A percentile compares a stretch with the other conserved stretches of the same genome.
Evolutionary conservation across 805 yeast species (phyloP).

Genomic region (Kodamaea hsintzibuensis): DNA sequence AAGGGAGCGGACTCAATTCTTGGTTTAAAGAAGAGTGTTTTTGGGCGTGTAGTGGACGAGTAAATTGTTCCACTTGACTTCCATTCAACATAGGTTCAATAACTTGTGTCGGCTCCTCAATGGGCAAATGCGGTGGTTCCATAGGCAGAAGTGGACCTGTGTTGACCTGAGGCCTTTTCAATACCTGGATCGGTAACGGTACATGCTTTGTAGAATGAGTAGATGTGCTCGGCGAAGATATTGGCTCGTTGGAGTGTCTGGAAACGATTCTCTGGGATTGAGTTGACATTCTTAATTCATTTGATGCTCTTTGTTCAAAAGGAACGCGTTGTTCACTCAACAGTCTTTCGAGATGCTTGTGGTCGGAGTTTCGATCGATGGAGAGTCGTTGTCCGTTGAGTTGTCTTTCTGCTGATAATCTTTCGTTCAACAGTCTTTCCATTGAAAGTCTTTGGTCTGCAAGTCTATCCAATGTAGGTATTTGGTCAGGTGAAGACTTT

Average conservation of each 20-base stretch:
- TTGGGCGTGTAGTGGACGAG: background rate
- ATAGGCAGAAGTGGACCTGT: slow-evolving; percentile 1
- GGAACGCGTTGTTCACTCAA: background rate
- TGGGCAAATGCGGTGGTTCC: slow-evolving; percentile 1
- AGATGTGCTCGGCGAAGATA: background rate
- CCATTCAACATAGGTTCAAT: background rate
- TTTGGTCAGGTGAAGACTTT: background rate
- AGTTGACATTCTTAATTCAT: background rate
- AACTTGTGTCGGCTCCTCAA: background rate
- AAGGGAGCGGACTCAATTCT: background rate
- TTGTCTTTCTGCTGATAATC: background rate
- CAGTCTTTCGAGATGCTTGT: background rate
- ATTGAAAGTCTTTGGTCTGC: background rate
- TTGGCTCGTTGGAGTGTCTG: background rate
- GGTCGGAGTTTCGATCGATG: background rate
- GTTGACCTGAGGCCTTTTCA: background rate
- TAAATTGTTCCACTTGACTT: background rate
- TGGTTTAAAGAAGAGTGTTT: background rate
- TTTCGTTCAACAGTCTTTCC: slow-evolving; percentile 1
- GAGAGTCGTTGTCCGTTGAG: background rate
- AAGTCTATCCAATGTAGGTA: background rate
- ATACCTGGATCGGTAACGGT: background rate
- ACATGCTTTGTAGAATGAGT: background rate
- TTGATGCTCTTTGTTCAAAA: background rate
- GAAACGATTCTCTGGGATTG: background rate